These are phyloP conservation scores for Colletotrichum cuscutae DNA, from an alignment of 2,329 filamentous ascomycete genomes.

Conservation along the genomic window DNA sequence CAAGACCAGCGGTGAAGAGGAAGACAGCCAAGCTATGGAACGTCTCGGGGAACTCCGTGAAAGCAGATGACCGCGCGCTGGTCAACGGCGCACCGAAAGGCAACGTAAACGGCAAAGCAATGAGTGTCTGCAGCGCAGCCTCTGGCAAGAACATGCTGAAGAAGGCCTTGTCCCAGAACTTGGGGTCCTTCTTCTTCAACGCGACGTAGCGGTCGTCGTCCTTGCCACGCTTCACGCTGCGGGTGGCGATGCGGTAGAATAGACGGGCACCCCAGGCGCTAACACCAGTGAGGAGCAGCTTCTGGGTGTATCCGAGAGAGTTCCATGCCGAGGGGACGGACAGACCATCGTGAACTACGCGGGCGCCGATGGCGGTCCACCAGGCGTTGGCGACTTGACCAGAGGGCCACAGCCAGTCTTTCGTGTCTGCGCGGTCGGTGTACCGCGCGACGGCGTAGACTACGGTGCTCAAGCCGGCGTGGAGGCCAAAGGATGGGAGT, in stretches of 20 bases:
- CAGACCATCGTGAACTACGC: slow-evolving; percentile 55
- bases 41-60: slow-evolving; percentile 34
- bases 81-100: slow-evolving; percentile 58
- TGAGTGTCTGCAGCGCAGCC: slow-evolving; percentile 65
- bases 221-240: slow-evolving; percentile 58
- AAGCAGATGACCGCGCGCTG: slow-evolving; percentile 15
- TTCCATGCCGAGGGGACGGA: slow-evolving; percentile 57
- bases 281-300: slow-evolving; percentile 64
- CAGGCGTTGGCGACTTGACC: slow-evolving; percentile 67
- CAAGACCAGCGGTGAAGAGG: slow-evolving; percentile 65
- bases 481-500: slow-evolving; percentile 63
- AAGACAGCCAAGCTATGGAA: slow-evolving; percentile 59
- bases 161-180: slow-evolving; percentile 68
- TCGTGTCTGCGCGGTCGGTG: slow-evolving; percentile 66
- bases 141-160: slow-evolving; percentile 67
- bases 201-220: slow-evolving; percentile 67
- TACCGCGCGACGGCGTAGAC: slow-evolving; percentile 62
- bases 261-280: slow-evolving; percentile 67
- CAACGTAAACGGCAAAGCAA: slow-evolving; percentile 66
- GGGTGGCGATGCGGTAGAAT: slow-evolving; percentile 62
- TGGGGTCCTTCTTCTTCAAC: slow-evolving; percentile 54
- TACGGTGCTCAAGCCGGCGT: slow-evolving; percentile 61
- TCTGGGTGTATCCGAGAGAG: slow-evolving; percentile 63
- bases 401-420: slow-evolving; percentile 68
- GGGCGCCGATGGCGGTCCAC: slow-evolving; percentile 68